phyloP scores from a whole-genome alignment of 2,329 filamentous ascomycete species.

The Penicillium sp. region DNA sequence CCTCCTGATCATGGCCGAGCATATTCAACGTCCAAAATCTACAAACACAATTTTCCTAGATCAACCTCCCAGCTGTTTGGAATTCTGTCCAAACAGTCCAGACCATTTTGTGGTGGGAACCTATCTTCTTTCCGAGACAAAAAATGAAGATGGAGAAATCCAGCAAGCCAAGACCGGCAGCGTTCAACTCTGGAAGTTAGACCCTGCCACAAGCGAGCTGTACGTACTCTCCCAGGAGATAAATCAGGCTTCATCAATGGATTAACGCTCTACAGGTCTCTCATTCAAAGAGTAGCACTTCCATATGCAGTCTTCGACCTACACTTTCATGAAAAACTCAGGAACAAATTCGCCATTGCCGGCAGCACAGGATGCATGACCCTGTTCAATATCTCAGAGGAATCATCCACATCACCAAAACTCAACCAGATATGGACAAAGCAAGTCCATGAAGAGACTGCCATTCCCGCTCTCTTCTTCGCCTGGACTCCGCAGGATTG shows the following conservation, averaged over 20 bases:
- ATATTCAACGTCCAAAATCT: slow-evolving; percentile 27
- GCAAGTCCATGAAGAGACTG: slow-evolving; percentile 48
- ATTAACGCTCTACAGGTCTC: slow-evolving; percentile 39
- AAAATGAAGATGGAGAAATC: slow-evolving; percentile 23
- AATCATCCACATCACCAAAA: slow-evolving; percentile 12
- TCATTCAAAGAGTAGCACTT: slow-evolving; percentile 56
- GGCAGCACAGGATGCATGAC: slow-evolving; percentile 59
- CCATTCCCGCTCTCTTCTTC: slow-evolving; percentile 64
- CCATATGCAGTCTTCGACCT: slow-evolving; percentile 76
- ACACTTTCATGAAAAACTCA: slow-evolving; percentile 62
- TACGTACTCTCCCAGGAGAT: slow-evolving; percentile 16
- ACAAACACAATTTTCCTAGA: slow-evolving; percentile 36
- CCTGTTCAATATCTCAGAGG: slow-evolving; percentile 32
- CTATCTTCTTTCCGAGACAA: slow-evolving; percentile 57
- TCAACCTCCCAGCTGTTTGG: slow-evolving; percentile 43
- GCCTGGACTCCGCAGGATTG: slow-evolving; percentile 59
- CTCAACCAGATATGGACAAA: slow-evolving; percentile 41
- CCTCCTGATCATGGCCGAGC: slow-evolving; percentile 10
- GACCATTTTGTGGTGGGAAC: slow-evolving; percentile 74
- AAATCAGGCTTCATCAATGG: too few relatives aligned
- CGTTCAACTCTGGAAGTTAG: slow-evolving; percentile 59
- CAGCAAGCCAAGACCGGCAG: slow-evolving; percentile 66
- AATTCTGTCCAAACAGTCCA: slow-evolving; percentile 45
- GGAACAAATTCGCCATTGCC: slow-evolving; percentile 62
- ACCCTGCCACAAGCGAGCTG: slow-evolving; percentile 27